Base-by-base conservation (phyloP, 768 basidiomycete species). In the Psilocybe sp. region DNA sequence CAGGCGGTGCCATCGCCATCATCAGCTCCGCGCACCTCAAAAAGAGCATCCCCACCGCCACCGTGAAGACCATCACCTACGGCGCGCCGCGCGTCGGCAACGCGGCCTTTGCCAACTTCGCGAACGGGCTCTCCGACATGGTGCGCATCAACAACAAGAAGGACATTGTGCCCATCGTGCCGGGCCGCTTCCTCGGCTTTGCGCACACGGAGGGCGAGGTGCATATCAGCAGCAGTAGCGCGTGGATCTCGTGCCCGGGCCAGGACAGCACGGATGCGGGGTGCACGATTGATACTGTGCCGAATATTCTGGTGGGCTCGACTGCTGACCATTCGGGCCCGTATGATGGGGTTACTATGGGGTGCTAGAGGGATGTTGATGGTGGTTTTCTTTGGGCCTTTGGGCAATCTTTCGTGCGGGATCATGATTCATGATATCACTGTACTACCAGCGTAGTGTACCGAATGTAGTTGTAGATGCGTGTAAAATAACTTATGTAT, bases 91-190 rank as follows among this genome's bases (percentile, higher is more conserved):
- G 74, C n/a, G 74, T 74, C 15, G 81, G 83, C 5, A 84, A 84
- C 60, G 73, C 73, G 54, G 78, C 68, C 1, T 87, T 84, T 54
- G 82, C 81, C 0, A 57, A 81, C 58, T 81, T 78, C 57, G 76
- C 82, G 36, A 80, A 84, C 54, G 67, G 73, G 2, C 63, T 77
- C 44, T 19, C 71, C 16, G 52, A 70, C 14, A 55, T 84, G 52
- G 79, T 75, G 1, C 82, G 79, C 57, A 77, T 87, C 57, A 85
- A 81, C 59, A 84, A 87, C 64, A 70, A 62, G 58, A 57, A 72
- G 43, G 74, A 76, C 50, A 53, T 60, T 15, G 57, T 72, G 37
- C 71, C 74, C 19, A 72, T 72, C 38, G 34, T 72, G 1, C 72
- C 74, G 37, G 68, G 70, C 9, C 53, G 59, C 14, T 52, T 55